Conservation (phyloP, 352 stramenopile species). For the Phytophthora ramorum region DNA sequence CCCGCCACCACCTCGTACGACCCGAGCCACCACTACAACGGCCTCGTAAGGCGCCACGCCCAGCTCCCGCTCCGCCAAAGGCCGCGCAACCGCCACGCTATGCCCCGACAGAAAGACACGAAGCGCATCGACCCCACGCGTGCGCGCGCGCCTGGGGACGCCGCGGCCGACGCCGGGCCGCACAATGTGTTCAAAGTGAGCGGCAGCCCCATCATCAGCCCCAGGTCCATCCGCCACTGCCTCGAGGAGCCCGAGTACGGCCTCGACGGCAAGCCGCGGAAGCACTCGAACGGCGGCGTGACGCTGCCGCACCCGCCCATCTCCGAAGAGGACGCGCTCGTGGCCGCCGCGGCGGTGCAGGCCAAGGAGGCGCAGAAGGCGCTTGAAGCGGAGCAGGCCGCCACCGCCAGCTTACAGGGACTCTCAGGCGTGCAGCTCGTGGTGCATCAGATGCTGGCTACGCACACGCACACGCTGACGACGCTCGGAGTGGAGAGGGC, state of each 20-base stretch:
- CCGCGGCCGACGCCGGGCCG: conserved; percentile 36
- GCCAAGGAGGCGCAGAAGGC: conserved; percentile 44
- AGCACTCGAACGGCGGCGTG: conserved; percentile 35
- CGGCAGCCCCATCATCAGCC: conserved; percentile 70
- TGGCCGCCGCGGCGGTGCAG: conserved; percentile 40
- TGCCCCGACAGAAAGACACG: conserved; percentile 65
- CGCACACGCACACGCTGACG: conserved; percentile 67
- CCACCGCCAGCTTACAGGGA: conserved; percentile 45
- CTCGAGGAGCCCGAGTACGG: conserved; percentile 64
- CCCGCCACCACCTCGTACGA: conserved; percentile 18
- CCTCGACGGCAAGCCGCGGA: conserved; percentile 48
- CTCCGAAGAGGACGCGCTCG: conserved; percentile 29
- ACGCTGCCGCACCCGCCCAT: conserved; percentile 23
- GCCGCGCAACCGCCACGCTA: conserved; percentile 19
- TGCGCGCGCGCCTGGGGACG: conserved; percentile 26
- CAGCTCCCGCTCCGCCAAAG: conserved; percentile 20
- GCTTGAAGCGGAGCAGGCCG: conserved; percentile 53
- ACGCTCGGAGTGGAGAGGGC: conserved; percentile 51
- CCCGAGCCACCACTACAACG: conserved; percentile 36
- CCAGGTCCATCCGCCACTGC: conserved; percentile 70
- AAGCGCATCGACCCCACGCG: conserved; percentile 55
- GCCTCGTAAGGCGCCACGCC: conserved; percentile 9
- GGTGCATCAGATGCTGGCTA: conserved; percentile 71
- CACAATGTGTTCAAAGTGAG: conserved; percentile 68
- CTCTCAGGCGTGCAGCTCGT: conserved; percentile 74